Percentiles rank a stretch among this genome's conserved stretches.
Evolutionary conservation across 495 filamentous ascomycete species (phyloP).

Genomic region (Parachaetomium inaequale): DNA sequence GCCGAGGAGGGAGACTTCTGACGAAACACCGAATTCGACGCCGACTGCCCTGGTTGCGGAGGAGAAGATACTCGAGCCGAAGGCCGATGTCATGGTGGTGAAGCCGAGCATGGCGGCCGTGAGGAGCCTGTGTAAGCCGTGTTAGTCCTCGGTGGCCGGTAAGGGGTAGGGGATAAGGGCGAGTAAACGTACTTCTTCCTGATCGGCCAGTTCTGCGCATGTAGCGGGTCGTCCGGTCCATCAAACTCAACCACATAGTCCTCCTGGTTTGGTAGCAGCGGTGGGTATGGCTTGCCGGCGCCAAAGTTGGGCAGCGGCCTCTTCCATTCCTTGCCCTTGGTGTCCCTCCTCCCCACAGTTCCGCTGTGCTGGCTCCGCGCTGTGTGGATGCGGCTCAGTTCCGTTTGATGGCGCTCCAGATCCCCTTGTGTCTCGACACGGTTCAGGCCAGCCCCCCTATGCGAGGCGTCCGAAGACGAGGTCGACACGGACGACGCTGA

Average conservation of each 20-base stretch:
- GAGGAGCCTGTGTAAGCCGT: constrained; percentile 44
- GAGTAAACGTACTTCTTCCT: constrained; percentile 61
- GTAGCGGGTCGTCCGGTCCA: constrained; percentile 71
- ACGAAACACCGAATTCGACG: constrained; percentile 50
- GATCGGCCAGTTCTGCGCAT: constrained; percentile 80
- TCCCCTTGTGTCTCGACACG: constrained; percentile 61
- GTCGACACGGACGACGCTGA: constrained; percentile 50
- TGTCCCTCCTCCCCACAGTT: constrained; percentile 62
- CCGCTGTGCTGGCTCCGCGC: constrained; percentile 67
- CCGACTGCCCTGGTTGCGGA: constrained; percentile 55
- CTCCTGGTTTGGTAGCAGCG: constrained; percentile 65
- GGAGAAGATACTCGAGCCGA: constrained; percentile 68
- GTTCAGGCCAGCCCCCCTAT: constrained; percentile 42
- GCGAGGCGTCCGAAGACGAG: constrained; percentile 32
- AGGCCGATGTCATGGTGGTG: constrained; percentile 71
- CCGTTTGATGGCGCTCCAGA: constrained; percentile 71
- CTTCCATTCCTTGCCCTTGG: constrained; percentile 46
- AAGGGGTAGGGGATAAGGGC: neutral
- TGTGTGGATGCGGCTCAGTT: constrained; percentile 72
- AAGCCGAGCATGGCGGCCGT: constrained; percentile 73
- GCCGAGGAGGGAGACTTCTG: constrained; percentile 62
- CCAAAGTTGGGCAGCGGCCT: constrained; percentile 61
- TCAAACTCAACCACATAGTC: constrained; percentile 88
- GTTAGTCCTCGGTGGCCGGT: constrained; percentile 21
- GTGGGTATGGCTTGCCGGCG: constrained; percentile 75